These are phyloP conservation scores for Backusella parvicylindrica DNA, from an alignment of 192 early-diverging fungal species.

Conservation along the genomic window DNA sequence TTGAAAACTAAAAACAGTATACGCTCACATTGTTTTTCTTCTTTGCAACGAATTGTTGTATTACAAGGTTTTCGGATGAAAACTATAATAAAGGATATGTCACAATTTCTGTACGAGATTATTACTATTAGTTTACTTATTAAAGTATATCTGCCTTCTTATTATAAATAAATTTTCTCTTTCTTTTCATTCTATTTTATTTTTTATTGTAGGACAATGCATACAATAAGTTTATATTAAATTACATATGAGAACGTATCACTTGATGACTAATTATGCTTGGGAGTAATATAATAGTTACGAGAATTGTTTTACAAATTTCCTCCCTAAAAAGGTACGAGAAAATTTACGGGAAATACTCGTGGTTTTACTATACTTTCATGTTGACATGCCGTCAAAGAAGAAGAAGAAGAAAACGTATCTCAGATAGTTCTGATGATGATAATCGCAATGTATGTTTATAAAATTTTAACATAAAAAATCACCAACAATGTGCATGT, in stretches of 20 bases:
- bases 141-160: not conserved
- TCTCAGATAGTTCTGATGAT: no score
- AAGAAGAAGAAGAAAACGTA: no score
- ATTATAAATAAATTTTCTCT: not conserved
- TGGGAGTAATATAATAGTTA: not conserved
- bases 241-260: not conserved
- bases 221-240: not conserved
- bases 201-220: not conserved
- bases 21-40: not conserved
- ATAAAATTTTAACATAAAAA: no score
- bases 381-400: no score
- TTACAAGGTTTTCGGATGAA: not conserved
- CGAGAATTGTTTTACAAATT: no score
- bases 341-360: no score
- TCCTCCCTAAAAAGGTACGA: no score
- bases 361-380: no score
- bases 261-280: not conserved
- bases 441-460: no score
- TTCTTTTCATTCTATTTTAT: not conserved
- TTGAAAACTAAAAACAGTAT: not conserved
- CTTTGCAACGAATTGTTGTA: not conserved
- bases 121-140: not conserved
- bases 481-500: no score
- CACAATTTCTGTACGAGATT: not conserved
- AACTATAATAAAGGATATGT: not conserved